Evolutionary conservation across 441 rosid species (phyloP).

Genomic region (Pelargonium exstipulatum): DNA sequence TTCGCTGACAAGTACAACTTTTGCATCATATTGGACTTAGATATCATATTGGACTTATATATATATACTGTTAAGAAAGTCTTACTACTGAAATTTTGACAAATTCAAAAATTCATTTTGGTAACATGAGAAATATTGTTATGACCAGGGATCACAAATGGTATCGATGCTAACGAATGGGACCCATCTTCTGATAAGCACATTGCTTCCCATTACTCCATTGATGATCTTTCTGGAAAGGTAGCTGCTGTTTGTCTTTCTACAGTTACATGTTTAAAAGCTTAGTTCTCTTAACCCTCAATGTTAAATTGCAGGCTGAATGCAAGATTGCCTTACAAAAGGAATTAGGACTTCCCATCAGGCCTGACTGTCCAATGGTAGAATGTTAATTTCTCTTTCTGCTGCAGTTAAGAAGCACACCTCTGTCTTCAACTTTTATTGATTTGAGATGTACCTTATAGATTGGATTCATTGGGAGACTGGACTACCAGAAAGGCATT

Average conservation of each 20-base stretch:
- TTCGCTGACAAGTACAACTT: no score
- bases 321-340: constrained; percentile 86
- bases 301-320: constrained; percentile 42
- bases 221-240: constrained; percentile 74
- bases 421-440: constrained; percentile 14
- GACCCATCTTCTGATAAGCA: constrained; percentile 67
- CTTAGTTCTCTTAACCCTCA: constrained; percentile 19
- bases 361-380: constrained; percentile 84
- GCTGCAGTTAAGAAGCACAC: constrained; percentile 9
- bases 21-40: no score
- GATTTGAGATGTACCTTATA: constrained; percentile 29
- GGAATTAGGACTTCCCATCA: constrained; percentile 75
- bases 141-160: constrained; percentile 74
- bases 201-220: constrained; percentile 54
- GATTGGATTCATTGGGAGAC: constrained; percentile 95
- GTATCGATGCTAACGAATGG: constrained; percentile 80
- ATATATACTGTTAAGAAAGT: no score
- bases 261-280: constrained; percentile 5
- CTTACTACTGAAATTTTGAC: no score
- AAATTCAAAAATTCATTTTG: no score
- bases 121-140: not conserved
- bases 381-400: constrained; percentile 16
- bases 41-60: no score
- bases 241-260: constrained; percentile 25
- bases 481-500: constrained; percentile 94